A percentile compares a stretch with the other conserved stretches of the same genome.
Evolutionary conservation across 495 filamentous ascomycete genomes (phyloP).

Genomic region (Penicillium salamii): DNA sequence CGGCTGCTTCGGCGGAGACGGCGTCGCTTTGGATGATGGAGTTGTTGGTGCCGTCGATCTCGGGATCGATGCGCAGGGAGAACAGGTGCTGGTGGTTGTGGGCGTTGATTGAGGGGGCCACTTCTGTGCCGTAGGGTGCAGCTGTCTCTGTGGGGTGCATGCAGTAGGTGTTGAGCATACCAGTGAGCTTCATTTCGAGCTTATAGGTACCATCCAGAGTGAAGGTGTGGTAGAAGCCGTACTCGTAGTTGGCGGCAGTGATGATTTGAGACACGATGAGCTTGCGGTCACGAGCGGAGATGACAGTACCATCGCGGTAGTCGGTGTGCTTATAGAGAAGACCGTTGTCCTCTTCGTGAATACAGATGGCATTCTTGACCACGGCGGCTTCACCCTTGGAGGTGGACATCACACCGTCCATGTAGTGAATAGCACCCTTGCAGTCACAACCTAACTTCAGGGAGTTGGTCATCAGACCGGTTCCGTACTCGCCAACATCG

Average conservation of each 20-base stretch:
- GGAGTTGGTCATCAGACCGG: slow-evolving; percentile 73
- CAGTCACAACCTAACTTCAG: slow-evolving; percentile 68
- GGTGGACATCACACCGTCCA: slow-evolving; percentile 54
- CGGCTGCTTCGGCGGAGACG: slow-evolving; percentile 30
- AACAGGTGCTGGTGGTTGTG: slow-evolving; percentile 56
- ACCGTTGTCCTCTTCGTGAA: slow-evolving; percentile 73
- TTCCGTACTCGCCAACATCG: slow-evolving; percentile 73
- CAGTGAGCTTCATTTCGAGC: slow-evolving; percentile 48
- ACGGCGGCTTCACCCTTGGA: slow-evolving; percentile 56
- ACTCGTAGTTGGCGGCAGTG: slow-evolving; percentile 63
- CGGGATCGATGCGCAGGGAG: slow-evolving; percentile 52
- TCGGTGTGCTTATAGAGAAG: slow-evolving; percentile 84
- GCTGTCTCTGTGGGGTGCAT: slow-evolving; percentile 45
- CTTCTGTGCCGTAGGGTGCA: slow-evolving; percentile 47
- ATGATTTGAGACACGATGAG: slow-evolving; percentile 66
- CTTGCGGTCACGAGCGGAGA: slow-evolving; percentile 66
- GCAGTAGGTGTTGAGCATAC: slow-evolving; percentile 70
- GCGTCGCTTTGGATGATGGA: slow-evolving; percentile 49
- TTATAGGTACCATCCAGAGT: slow-evolving; percentile 50
- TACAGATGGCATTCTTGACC: slow-evolving; percentile 72
- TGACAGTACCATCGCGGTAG: slow-evolving; percentile 66
- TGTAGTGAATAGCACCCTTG: slow-evolving; percentile 73
- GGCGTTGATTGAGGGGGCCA: slow-evolving; percentile 43
- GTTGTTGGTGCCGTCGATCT: slow-evolving; percentile 52
- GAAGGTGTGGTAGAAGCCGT: slow-evolving; percentile 54